phyloP scores from a whole-genome alignment of 495 filamentous ascomycete species.

The Penicilliopsis zonata region DNA sequence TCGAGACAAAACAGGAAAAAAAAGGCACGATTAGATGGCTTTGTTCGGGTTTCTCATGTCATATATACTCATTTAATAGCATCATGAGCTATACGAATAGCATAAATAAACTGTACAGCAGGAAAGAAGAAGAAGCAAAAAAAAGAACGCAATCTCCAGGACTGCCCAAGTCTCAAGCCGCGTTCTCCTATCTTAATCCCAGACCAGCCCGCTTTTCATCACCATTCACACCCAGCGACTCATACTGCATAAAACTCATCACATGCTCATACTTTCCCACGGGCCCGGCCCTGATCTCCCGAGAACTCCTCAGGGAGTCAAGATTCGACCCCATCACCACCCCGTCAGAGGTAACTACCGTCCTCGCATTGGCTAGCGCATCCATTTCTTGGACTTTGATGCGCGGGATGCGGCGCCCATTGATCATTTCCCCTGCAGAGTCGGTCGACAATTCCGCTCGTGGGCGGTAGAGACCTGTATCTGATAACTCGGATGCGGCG shows the following conservation, averaged over 20 bases:
- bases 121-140: too few species aligned
- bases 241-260: constrained; percentile 27
- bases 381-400: background rate
- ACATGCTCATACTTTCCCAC: constrained; percentile 10
- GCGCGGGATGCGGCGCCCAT: constrained; percentile 9
- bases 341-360: constrained; percentile 16
- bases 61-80: too few species aligned
- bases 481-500: constrained; percentile 15
- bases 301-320: constrained; percentile 7
- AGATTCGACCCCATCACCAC: constrained; percentile 20
- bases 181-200: too few species aligned
- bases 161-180: too few species aligned
- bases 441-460: constrained; percentile 17
- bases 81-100: too few species aligned
- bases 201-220: too few species aligned
- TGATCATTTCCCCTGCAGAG: constrained; percentile 22
- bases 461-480: constrained; percentile 19
- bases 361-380: constrained; percentile 1
- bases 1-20: constrained; percentile 1
- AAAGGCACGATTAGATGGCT: too few species aligned
- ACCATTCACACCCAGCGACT: constrained; percentile 1
- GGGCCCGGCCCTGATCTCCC: background rate
- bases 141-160: too few species aligned
- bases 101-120: too few species aligned
- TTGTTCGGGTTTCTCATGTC: too few species aligned